Base-by-base conservation (phyloP, 306 rosid species). In the Cucumis cinereus region DNA sequence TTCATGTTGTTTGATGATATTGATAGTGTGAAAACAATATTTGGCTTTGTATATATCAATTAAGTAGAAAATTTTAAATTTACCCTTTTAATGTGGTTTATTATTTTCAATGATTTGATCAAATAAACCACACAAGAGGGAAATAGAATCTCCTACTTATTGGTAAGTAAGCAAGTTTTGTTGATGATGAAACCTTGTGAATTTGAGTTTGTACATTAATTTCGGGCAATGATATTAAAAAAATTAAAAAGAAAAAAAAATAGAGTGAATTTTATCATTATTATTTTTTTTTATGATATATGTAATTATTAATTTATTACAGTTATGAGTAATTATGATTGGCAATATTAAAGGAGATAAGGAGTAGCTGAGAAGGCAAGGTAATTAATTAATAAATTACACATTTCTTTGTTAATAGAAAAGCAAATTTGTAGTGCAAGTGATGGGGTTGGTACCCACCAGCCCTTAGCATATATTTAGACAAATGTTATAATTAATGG, bases 311-410 rank as follows among this genome's bases (percentile, higher is more conserved):
- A 22, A 35, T 28, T 28, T 1, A 28, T 74, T 55, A 7, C 7
- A n/a, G 20, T 74, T 35, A 57, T 54, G 62, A 30, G 50, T 55
- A 57, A 35, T 74, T 74, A 55, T 75, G 50, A 33, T 15, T 16
- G n/a, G 8, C 7, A 15, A 4, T 17, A 40, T 16, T 70, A 41
- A 61, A 70, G 59, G 40, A 40, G 67, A 75, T 22, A 20, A 55
- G 47, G 78, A 75, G 78, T 75, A 58, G 78, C 78, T 58, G 78
- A 40, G 78, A 75, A 30, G 78, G 78, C 78, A 75, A 57, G 70
- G 54, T 41, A 30, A 30, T 30, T 41, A 30, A 30, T 30, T 30
- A 30, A 30, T 30, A 57, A 52, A 73, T 12, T 38, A 57, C 43
- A 28, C 57, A 14, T 49, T 26, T 26, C 59, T 70, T 70, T 16